These are phyloP conservation scores for Reticulascus tulasneorum DNA, from an alignment of 2,329 filamentous ascomycete species.

Conservation along the genomic window DNA sequence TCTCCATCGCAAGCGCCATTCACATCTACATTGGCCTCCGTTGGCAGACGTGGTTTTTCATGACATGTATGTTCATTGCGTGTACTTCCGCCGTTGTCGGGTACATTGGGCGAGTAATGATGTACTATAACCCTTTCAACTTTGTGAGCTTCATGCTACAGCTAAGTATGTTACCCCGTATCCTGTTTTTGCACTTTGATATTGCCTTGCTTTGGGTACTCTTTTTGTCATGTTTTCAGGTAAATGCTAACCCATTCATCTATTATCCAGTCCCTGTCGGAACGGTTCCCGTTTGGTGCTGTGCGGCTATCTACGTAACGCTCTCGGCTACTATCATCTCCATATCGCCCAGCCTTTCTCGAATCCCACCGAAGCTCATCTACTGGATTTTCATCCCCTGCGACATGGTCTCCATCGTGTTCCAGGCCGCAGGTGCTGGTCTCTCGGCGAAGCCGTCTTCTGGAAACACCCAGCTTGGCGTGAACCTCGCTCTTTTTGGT, in stretches of 20 bases:
- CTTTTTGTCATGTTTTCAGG: too few species aligned
- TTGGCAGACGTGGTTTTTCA: conserved; percentile 40
- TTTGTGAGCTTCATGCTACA: conserved; percentile 60
- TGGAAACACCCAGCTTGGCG: conserved; percentile 28
- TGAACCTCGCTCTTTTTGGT: conserved; percentile 46
- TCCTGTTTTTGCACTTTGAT: too few species aligned
- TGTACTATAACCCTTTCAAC: conserved; percentile 53
- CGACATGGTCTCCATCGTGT: conserved; percentile 45
- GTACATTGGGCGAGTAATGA: conserved; percentile 55
- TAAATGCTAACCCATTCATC: too few species aligned
- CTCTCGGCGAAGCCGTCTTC: conserved; percentile 34
- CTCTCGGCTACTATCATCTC: conserved; percentile 8
- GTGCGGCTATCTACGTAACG: conserved; percentile 24
- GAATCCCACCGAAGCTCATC: conserved; percentile 24
- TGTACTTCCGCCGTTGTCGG: conserved; percentile 56
- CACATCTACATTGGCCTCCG: conserved; percentile 37
- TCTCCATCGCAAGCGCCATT: conserved; percentile 36
- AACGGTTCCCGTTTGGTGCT: conserved; percentile 22
- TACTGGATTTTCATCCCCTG: conserved; percentile 40
- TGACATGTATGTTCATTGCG: conserved; percentile 48
- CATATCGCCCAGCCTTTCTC: conserved; percentile 25
- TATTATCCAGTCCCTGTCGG: conserved; percentile 35
- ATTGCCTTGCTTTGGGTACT: too few species aligned
- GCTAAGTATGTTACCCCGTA: conserved; percentile 33
- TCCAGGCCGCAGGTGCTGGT: conserved; percentile 50